Evolutionary conservation across 1,284 basidiomycete genomes (phyloP).

Genomic region (Albatrellus sp.): DNA sequence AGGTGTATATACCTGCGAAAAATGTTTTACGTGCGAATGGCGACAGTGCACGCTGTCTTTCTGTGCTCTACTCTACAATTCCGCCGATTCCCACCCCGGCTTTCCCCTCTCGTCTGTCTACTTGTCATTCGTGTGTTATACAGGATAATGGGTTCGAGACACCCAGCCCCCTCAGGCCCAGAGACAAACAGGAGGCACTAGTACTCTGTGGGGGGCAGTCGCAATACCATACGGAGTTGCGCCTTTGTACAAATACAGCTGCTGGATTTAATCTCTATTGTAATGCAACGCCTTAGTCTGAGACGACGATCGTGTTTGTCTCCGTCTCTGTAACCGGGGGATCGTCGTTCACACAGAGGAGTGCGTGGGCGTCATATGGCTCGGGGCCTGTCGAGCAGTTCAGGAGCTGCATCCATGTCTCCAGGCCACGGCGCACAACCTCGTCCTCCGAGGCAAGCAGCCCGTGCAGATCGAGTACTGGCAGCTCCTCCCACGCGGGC

Average conservation of each 20-base stretch:
- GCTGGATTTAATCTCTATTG: no score
- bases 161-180: no score
- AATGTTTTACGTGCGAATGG: neutral
- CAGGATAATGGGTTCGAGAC: no score
- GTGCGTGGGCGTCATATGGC: slow-evolving; percentile 19
- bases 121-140: no score
- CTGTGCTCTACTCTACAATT: no score
- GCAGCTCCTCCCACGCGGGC: slow-evolving; percentile 42
- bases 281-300: neutral
- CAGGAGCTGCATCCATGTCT: slow-evolving; percentile 1
- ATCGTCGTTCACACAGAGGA: slow-evolving; percentile 5
- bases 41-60: no score
- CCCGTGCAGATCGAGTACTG: slow-evolving; percentile 62
- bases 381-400: neutral
- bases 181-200: no score
- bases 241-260: no score
- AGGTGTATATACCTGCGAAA: neutral
- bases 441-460: slow-evolving; percentile 31
- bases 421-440: slow-evolving; percentile 27
- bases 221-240: no score
- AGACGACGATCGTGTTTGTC: neutral
- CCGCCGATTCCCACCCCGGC: no score
- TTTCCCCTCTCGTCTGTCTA: no score
- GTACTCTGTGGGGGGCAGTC: no score
- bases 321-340: neutral